Percentiles rank a stretch among this genome's conserved stretches.
phyloP scores from a whole-genome alignment of 129 eudicot genomes.

The Tagetes erecta region DNA sequence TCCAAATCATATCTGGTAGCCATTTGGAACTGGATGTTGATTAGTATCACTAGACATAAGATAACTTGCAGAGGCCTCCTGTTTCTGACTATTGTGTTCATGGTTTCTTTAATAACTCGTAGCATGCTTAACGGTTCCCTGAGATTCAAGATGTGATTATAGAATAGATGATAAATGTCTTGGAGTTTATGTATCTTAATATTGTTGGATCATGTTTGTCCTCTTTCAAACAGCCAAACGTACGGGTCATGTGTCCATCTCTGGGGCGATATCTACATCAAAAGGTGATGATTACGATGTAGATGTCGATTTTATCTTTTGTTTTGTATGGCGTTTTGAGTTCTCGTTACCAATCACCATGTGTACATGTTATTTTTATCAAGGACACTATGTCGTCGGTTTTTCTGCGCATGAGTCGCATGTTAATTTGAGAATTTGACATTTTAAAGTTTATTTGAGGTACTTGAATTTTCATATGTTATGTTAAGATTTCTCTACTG shows the following conservation, averaged over 20 bases:
- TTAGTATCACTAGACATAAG: conserved; percentile 23
- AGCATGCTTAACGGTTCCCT: conserved; percentile 28
- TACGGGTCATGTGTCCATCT: neutral
- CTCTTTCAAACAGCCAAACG: neutral
- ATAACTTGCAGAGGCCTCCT: conserved; percentile 18
- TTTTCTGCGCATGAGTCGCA: no score
- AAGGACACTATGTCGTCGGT: no score
- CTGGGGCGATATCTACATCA: neutral
- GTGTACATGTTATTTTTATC: no score
- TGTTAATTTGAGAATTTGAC: no score
- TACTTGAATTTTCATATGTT: no score
- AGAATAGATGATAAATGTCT: neutral
- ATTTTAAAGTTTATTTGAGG: no score
- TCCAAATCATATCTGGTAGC: neutral
- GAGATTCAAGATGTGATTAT: conserved; percentile 18
- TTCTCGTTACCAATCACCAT: no score
- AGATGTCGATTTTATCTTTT: no score
- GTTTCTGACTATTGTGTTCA: conserved; percentile 27
- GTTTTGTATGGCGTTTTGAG: no score
- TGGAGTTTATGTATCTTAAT: neutral
- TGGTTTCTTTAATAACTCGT: conserved; percentile 29
- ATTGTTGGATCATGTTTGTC: conserved; percentile 19
- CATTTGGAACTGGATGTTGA: conserved; percentile 18
- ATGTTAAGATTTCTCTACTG: no score
- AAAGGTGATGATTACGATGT: conserved; percentile 25